Evolutionary conservation across 805 yeast genomes (phyloP), one percentile per base, ranked within the genome.

Genomic region (Tetrapisispora nanseiensis): DNA sequence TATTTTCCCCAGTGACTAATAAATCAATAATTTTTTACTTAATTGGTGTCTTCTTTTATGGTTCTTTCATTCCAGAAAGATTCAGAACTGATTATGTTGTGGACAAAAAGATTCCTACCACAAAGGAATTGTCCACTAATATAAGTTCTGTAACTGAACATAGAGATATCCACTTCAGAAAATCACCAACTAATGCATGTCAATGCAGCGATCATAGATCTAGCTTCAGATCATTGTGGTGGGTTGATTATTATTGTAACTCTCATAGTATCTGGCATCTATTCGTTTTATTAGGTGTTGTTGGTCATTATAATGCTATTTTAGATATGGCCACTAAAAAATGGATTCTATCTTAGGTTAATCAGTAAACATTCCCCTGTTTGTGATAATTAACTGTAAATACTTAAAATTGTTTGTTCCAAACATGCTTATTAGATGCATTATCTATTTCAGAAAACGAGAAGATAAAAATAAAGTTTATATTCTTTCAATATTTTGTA

Each of bases 201-300:
- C 39, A 26, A 59, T 69, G 19, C 53, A 51, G 10, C 42, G 22
- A 26, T 15, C 26, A 59, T 32, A 51, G 61, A 2, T 67, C 65
- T 13, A 52, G 51, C 6, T 70, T 80, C 41, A 52, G 63, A 28
- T 77, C 86, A 1, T 59, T 83, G 18, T 90, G 82, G 90, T 87
- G 96, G 90, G 80, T 80, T 13, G 92, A 84, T 52, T 83, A 82
- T 59, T 60, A 74, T 22, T 69, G 80, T 41, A 73, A 78, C 33
- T 85, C 95, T 29, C 98, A 90, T 62, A 89, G 87, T 55, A 68
- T 90, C 24, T 90, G 98, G 98, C 98, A 90, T 64, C 59, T 86
- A 11, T 86, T 83, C 57, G 98, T 92, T 24, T 74, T 92, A 15
- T 70, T 83, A 21, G 98, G 98, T 2, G 78, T 86, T n/a, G 62